Conservation (phyloP, 768 basidiomycete species). For the Rhizopogon vinicolor region DNA sequence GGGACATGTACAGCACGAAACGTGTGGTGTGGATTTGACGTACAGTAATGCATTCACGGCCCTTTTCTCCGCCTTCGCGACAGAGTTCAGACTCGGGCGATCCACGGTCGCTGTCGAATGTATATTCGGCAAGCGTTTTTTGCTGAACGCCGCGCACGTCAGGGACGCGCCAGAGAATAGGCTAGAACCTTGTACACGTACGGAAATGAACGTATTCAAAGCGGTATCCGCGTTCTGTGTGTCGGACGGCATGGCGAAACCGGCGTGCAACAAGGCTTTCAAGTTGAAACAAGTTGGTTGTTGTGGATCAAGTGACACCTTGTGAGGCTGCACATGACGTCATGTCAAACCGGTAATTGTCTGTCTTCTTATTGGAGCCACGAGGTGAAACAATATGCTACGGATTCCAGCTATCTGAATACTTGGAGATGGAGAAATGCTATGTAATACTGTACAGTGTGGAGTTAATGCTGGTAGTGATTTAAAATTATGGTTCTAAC, state of each 20-base stretch:
- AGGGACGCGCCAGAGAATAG: not conserved
- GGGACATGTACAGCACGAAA: conserved; percentile 6
- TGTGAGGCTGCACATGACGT: not conserved
- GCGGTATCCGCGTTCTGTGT: conserved; percentile 23
- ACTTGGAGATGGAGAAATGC: not conserved
- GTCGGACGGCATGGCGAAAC: conserved; percentile 13
- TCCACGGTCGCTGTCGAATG: conserved; percentile 58
- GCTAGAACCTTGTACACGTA: conserved; percentile 14
- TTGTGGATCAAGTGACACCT: no score
- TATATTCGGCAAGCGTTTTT: conserved; percentile 44
- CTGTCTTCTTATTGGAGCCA: not conserved
- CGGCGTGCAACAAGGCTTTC: conserved; percentile 8
- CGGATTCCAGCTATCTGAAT: not conserved
- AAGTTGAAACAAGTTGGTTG: no score
- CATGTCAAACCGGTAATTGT: not conserved
- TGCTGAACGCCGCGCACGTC: conserved; percentile 2
- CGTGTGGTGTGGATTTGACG: conserved; percentile 16
- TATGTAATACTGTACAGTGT: conserved; percentile 2
- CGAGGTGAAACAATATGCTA: not conserved
- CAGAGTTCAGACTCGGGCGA: conserved; percentile 57
- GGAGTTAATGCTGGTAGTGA: not conserved
- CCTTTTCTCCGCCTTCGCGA: conserved; percentile 38
- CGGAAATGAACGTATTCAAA: conserved; percentile 40
- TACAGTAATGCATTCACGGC: conserved; percentile 54
- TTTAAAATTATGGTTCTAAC: not conserved